A percentile compares a stretch with the other conserved stretches of the same genome.
Conservation (phyloP, 805 yeast genomes). For the Nakazawaea holstii region DNA sequence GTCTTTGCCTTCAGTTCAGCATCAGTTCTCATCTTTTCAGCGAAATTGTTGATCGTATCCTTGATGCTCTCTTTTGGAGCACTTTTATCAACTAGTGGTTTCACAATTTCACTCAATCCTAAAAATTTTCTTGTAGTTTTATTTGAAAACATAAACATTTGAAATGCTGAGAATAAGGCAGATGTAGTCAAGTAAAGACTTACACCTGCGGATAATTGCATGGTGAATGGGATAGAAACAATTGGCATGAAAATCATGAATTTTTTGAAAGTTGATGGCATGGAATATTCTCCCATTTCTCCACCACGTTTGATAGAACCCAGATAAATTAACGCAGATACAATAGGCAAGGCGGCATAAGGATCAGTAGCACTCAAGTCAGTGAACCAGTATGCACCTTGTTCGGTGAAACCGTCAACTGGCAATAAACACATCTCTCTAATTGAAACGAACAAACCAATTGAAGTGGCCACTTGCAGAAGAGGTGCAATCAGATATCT, state of each 20-base stretch:
- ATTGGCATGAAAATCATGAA: conserved; percentile 72
- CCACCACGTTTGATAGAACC: conserved; percentile 81
- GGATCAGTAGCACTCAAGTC: conserved; percentile 86
- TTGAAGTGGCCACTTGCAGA: conserved; percentile 75
- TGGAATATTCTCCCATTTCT: conserved; percentile 75
- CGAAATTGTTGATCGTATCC: conserved; percentile 24
- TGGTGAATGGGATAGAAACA: conserved; percentile 81
- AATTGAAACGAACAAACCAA: conserved; percentile 84
- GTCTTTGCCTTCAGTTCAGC: conserved; percentile 19
- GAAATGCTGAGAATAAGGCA: conserved; percentile 68
- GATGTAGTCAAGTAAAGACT: conserved; percentile 82
- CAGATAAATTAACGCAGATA: conserved; percentile 75
- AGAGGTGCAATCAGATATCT: conserved; percentile 73
- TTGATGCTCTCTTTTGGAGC: conserved; percentile 21
- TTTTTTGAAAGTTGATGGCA: conserved; percentile 55
- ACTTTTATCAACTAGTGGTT: conserved; percentile 38
- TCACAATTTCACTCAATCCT: conserved; percentile 32
- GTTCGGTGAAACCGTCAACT: conserved; percentile 72
- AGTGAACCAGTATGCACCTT: conserved; percentile 82
- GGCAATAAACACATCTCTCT: conserved; percentile 80
- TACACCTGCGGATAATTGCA: conserved; percentile 79
- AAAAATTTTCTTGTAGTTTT: conserved; percentile 49
- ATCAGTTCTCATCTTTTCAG: conserved; percentile 26
- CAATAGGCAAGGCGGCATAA: conserved; percentile 76
- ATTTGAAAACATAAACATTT: conserved; percentile 61